Evolutionary conservation across 306 rosid genomes (phyloP).

Genomic region (Quercus robur): DNA sequence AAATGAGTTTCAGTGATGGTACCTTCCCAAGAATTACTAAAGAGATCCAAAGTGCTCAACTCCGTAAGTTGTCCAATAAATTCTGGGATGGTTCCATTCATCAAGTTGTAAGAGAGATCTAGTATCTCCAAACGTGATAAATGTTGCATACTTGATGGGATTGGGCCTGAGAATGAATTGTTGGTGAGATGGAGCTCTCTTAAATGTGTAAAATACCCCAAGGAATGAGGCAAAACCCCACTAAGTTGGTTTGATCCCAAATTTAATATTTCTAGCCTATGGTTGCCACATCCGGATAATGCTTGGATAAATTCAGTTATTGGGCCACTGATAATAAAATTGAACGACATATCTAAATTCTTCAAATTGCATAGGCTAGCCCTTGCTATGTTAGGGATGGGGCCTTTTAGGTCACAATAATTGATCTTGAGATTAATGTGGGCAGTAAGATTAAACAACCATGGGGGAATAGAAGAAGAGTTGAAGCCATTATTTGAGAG

Average conservation of each 20-base stretch:
- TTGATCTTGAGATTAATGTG: too few relatives aligned
- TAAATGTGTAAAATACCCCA: background rate
- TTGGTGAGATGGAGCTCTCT: background rate
- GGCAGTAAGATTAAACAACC: too few relatives aligned
- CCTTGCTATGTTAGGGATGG: background rate
- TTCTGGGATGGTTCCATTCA: background rate
- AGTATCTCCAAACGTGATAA: background rate
- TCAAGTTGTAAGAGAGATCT: background rate
- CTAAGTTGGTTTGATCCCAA: too few relatives aligned
- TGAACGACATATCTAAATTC: background rate
- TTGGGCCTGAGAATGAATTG: background rate
- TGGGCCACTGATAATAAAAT: background rate
- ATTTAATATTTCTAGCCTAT: too few relatives aligned
- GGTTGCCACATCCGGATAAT: too few relatives aligned
- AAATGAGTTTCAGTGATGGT: background rate
- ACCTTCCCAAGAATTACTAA: background rate
- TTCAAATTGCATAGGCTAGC: background rate
- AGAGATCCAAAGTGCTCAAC: too few relatives aligned
- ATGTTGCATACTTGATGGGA: background rate
- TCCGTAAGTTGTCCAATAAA: too few relatives aligned
- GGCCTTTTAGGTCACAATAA: too few relatives aligned
- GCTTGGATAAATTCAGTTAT: background rate
- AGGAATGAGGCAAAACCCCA: too few relatives aligned
- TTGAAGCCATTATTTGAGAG: too few relatives aligned
- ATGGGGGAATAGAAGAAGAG: too few relatives aligned